Conservation (phyloP, 148 eudicot species). For the Diospyros lotus region DNA sequence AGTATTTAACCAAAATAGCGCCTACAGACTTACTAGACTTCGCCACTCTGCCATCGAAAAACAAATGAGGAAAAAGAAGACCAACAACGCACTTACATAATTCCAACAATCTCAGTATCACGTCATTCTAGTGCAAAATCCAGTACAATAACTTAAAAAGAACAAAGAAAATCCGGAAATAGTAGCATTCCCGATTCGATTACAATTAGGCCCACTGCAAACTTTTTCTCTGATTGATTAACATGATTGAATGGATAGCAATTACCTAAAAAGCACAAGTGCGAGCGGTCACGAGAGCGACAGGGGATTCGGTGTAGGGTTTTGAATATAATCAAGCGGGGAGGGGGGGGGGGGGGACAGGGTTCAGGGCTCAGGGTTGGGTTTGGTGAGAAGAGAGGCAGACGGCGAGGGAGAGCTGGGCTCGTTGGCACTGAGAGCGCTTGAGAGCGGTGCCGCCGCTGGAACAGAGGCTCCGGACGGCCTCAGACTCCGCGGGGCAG, state of each 20-base stretch:
- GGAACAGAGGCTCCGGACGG: slow-evolving; percentile 63
- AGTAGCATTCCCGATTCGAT: neutral
- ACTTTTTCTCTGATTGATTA: neutral
- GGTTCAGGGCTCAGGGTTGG: slow-evolving; percentile 4
- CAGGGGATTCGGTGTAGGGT: no score
- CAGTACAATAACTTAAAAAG: no score
- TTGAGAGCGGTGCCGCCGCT: slow-evolving; percentile 72
- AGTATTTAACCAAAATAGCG: no score
- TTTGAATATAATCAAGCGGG: neutral
- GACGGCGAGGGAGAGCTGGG: slow-evolving; percentile 54
- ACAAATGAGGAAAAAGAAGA: no score
- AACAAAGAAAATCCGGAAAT: neutral
- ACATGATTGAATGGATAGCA: neutral
- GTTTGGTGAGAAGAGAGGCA: slow-evolving; percentile 57
- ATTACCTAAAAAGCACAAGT: neutral
- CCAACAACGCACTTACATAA: no score
- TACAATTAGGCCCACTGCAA: neutral
- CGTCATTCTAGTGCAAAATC: no score
- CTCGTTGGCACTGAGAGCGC: slow-evolving; percentile 72
- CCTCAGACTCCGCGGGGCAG: slow-evolving; percentile 59
- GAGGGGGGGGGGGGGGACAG: neutral
- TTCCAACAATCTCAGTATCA: no score
- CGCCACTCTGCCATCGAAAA: no score
- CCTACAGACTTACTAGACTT: no score
- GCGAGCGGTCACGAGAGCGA: neutral